These are phyloP conservation scores for Pyrrhoderma noxium DNA, from an alignment of 1,284 basidiomycete genomes.

Conservation along the genomic window DNA sequence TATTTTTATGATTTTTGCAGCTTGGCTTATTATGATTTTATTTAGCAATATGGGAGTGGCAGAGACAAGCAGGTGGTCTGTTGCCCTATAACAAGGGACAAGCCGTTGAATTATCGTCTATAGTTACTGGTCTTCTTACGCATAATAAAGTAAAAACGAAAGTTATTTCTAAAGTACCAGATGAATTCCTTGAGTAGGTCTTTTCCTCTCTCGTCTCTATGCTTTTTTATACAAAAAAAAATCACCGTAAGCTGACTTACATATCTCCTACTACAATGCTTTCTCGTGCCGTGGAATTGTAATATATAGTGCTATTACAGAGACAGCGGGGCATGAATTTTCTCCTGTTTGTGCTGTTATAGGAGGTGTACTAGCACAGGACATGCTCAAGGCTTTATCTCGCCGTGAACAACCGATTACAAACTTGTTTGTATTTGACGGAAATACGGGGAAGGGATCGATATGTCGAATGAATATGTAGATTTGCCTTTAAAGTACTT, in stretches of 20 bases:
- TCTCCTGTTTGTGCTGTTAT: slow-evolving; percentile 87
- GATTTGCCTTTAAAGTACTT: slow-evolving; percentile 17
- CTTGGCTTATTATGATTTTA: too few species aligned
- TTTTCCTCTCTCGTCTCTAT: slow-evolving; percentile 3
- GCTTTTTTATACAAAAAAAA: too few species aligned
- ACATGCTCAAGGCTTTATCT: slow-evolving; percentile 86
- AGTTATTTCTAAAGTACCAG: slow-evolving; percentile 47
- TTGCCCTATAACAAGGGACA: slow-evolving; percentile 50
- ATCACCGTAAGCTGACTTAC: too few species aligned
- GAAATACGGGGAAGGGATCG: slow-evolving; percentile 68
- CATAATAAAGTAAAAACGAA: slow-evolving; percentile 66
- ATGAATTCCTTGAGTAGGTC: slow-evolving; percentile 53
- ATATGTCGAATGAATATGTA: slow-evolving; percentile 49
- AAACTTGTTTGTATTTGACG: slow-evolving; percentile 90
- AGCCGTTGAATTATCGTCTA: slow-evolving; percentile 49
- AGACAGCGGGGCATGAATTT: slow-evolving; percentile 78
- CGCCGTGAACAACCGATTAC: slow-evolving; percentile 87
- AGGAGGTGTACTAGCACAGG: slow-evolving; percentile 91
- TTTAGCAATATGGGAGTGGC: slow-evolving; percentile 80
- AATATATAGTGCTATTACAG: slow-evolving; percentile 45
- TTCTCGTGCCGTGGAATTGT: too few species aligned
- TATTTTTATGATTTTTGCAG: too few species aligned
- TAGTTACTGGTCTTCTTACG: slow-evolving; percentile 53
- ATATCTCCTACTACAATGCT: too few species aligned
- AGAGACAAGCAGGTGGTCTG: slow-evolving; percentile 46